Conservation (phyloP, 108 stramenopile species). For the Poteriospumella lacustris region DNA sequence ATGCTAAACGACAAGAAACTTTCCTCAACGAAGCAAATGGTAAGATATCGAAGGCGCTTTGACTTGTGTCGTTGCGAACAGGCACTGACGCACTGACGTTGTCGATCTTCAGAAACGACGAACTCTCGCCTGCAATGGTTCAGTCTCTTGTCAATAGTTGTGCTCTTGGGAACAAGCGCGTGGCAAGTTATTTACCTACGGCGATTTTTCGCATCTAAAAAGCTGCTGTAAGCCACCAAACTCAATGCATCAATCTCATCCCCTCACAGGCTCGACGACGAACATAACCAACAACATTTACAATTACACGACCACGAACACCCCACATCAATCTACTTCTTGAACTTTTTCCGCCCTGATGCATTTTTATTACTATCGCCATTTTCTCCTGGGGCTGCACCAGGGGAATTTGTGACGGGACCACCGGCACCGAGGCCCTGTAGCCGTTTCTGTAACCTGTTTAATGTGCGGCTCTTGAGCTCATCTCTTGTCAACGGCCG, state of each 20-base stretch:
- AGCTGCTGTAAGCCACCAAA: slow-evolving; percentile 4
- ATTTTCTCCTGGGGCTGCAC: too few relatives aligned
- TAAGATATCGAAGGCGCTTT: too few relatives aligned
- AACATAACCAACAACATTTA: too few relatives aligned
- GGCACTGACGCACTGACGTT: neutral
- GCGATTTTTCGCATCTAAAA: neutral
- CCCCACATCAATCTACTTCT: too few relatives aligned
- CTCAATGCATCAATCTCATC: too few relatives aligned
- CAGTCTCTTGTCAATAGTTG: neutral
- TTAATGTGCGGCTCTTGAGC: slow-evolving; percentile 57
- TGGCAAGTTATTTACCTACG: slow-evolving; percentile 5
- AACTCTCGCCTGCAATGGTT: neutral
- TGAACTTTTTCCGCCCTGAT: too few relatives aligned
- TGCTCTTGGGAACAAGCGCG: neutral
- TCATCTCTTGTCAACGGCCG: slow-evolving; percentile 59
- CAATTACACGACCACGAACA: too few relatives aligned
- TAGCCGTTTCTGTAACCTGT: slow-evolving; percentile 44
- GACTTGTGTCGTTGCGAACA: neutral
- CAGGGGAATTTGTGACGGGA: too few relatives aligned
- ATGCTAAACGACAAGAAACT: slow-evolving; percentile 12
- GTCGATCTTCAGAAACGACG: neutral
- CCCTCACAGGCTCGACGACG: too few relatives aligned
- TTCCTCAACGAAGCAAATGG: neutral
- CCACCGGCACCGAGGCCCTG: too few relatives aligned
- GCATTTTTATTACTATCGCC: too few relatives aligned